These are phyloP conservation scores for Acacia acuminata DNA, from an alignment of 306 rosid species.

Conservation along the genomic window DNA sequence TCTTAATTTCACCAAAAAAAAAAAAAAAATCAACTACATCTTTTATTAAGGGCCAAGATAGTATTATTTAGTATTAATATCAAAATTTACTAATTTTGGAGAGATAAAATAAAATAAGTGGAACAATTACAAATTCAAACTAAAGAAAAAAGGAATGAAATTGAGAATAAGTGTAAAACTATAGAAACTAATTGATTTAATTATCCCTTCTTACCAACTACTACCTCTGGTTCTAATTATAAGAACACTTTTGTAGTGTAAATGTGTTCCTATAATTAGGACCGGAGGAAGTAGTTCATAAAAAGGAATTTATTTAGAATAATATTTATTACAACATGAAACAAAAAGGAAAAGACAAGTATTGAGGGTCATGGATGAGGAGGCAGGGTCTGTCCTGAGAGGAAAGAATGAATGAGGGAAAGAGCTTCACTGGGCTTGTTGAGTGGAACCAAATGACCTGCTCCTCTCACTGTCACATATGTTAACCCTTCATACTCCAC, in stretches of 20 bases:
- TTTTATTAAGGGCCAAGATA: no score
- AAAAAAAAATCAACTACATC: accelerated
- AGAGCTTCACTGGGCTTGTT: slow-evolving; percentile 53
- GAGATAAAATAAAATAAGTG: not conserved
- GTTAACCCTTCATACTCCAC: slow-evolving; percentile 62
- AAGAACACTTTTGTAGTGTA: no score
- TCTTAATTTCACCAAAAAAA: no score
- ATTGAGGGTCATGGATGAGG: not conserved
- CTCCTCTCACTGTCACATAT: slow-evolving; percentile 60
- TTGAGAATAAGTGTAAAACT: not conserved
- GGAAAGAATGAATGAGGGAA: slow-evolving; percentile 50
- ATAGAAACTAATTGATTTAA: not conserved
- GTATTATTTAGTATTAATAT: not conserved
- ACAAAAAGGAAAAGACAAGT: not conserved
- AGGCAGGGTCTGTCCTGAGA: slow-evolving; percentile 45
- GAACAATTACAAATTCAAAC: not conserved
- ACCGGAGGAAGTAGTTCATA: no score
- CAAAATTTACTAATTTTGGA: not conserved
- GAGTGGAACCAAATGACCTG: slow-evolving; percentile 60
- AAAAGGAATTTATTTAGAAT: not conserved
- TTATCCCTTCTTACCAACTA: not conserved
- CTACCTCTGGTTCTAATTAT: no score
- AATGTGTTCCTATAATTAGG: no score
- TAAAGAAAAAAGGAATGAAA: not conserved
- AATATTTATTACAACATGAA: not conserved